Base-by-base conservation (phyloP, 805 yeast genomes). In the Hermanozyma aechmeae region DNA sequence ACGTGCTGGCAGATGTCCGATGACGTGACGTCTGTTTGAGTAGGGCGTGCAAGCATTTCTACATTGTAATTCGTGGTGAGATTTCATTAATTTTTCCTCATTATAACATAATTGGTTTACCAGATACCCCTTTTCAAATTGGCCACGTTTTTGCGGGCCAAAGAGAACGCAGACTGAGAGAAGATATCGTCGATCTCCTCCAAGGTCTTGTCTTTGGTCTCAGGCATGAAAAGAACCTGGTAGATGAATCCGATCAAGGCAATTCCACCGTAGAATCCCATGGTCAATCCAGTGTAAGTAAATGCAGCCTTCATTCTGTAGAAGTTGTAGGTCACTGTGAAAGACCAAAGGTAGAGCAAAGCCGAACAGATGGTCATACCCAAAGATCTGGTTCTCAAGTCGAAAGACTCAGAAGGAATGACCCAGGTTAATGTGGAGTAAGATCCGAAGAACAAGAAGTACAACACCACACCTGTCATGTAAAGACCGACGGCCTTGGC, bases 361-460 rank as follows among this genome's bases (percentile, higher is more conserved):
- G 71, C 61, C 12, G 74, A 64, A 43, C 76, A 63, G 31, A 73
- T 65, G 13, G 82, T 70, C 79, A 76, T 74, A 39, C 83, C 82
- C 35, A 71, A 57, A 11, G 79, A 66, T 53, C 81, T 68, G 26
- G 77, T 63, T 34, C 71, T 62, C 37, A 71, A 55, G 23, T 73
- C 74, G 48, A 71, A 77, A 12, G 72, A 68, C 46, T 76, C 84
- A 4, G 83, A 65, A 3, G 82, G 82, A 32, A 73, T 51, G 19
- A 76, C 82, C 79, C 80, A 77, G 1, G 83, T 75, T 45, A 76
- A 62, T 36, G 76, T 68, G 12, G 82, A 72, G 43, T 76, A 76
- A 6, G 77, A 62, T 32, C 82, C 84, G 34, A 76, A 76, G 64
- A 74, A 74, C 30, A 66, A 68, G 74, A 72, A 71, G 55, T 76